Evolutionary conservation across 2,329 filamentous ascomycete species (phyloP), one percentile per base, ranked within the genome.

Genomic region (Xylariales sp.): DNA sequence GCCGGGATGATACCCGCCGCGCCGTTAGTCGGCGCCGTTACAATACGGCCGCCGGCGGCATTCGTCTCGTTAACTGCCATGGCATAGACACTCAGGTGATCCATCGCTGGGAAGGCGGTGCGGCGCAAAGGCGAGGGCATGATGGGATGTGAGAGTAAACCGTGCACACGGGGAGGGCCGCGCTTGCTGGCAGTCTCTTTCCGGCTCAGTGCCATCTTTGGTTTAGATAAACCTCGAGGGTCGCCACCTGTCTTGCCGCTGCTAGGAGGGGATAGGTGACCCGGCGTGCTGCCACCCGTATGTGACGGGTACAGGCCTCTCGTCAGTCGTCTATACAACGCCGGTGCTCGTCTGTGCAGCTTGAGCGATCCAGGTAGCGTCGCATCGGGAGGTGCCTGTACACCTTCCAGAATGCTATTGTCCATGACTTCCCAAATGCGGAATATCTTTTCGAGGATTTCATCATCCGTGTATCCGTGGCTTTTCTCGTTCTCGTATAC

Each of bases 11-110:
- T 74, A 19, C 70, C 70, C 1, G 70, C 70, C 0, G 70, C 70
- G 11, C 70, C 70, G 46, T 74, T 74, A 15, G 70, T 74, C 2
- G 70, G 70, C 1, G 70, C 70, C 2, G 70, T 74, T 14, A 74
- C 70, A 45, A 74, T 71, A 21, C 70, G 66, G 0, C 70, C 70
- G 10, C 70, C 70, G 0, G 65, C 68, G 2, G 70, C 70, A 42
- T 74, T 74, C n/a, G 70, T 74, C 53, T 74, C 70, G 47, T 74
- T 74, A 18, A 74, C 70, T 0, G 70, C 70, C 15, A 73, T 73
- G 28, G 70, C 70, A 44, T 73, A 74, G 1, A 73, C 70, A 1
- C 66, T 66, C 7, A 74, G 52, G 41, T 74, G 70, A 43, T 74
- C 70, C 68, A 74, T 72, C 4, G 68, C 67, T 3, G 69, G 68